Evolutionary conservation across 2,329 filamentous ascomycete genomes (phyloP).

Genomic region (Penicillium sp.): DNA sequence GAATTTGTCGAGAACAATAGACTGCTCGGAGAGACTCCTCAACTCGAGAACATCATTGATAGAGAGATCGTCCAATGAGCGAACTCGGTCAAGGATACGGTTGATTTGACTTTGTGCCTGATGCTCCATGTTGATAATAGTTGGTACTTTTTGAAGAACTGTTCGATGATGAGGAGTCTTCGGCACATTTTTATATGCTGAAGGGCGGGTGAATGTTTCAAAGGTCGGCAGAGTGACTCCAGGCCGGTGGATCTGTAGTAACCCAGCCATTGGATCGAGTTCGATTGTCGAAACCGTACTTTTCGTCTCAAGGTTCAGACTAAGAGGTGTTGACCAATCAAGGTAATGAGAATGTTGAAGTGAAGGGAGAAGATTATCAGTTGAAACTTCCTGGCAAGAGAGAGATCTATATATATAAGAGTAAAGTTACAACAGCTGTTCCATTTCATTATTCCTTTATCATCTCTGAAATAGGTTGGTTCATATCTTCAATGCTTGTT

Average conservation of each 20-base stretch:
- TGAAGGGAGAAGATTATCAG: slow-evolving; percentile 5
- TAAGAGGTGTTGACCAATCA: slow-evolving; percentile 1
- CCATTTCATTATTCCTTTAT: neutral
- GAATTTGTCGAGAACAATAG: slow-evolving; percentile 5
- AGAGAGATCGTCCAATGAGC: slow-evolving; percentile 2
- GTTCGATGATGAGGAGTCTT: neutral
- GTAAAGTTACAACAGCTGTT: neutral
- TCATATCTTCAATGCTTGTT: neutral
- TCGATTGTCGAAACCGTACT: neutral
- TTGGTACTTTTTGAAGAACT: neutral
- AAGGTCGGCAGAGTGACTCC: neutral
- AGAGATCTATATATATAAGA: neutral
- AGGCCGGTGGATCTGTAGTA: too few relatives aligned
- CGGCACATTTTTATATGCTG: slow-evolving; percentile 1
- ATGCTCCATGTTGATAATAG: neutral
- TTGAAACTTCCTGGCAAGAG: slow-evolving; percentile 4
- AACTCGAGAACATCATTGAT: neutral
- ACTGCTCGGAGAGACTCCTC: neutral
- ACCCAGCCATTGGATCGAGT: slow-evolving; percentile 4
- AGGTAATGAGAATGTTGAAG: neutral
- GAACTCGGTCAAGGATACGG: neutral
- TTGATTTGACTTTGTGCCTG: neutral
- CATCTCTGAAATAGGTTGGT: neutral
- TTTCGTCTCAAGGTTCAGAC: slow-evolving; percentile 3
- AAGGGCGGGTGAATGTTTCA: neutral